Evolutionary conservation across 805 yeast genomes (phyloP).

Genomic region (Pichia kluyveri): DNA sequence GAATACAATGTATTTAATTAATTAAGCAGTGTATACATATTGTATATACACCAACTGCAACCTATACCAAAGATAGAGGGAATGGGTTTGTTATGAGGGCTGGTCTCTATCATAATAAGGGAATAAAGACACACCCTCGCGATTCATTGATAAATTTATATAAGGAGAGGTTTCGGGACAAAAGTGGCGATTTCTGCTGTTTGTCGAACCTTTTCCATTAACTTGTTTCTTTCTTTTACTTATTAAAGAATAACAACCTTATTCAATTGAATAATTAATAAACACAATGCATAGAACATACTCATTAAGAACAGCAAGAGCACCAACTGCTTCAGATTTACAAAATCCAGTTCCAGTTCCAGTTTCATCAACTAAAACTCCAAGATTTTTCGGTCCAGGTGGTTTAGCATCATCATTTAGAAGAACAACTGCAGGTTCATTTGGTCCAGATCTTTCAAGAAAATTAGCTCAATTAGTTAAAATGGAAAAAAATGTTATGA

Average conservation of each 20-base stretch:
- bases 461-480: slow-evolving; percentile 67
- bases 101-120: too few species aligned
- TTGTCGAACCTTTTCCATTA: not conserved
- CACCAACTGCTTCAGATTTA: slow-evolving; percentile 75
- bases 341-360: slow-evolving; percentile 79
- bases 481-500: slow-evolving; percentile 74
- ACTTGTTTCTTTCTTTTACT: too few species aligned
- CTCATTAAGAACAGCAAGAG: slow-evolving; percentile 68
- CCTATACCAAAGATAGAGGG: too few species aligned
- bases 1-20: too few species aligned
- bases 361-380: slow-evolving; percentile 49
- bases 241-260: too few species aligned
- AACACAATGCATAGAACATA: slow-evolving; percentile 70
- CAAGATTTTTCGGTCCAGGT: slow-evolving; percentile 82
- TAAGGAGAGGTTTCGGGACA: too few species aligned
- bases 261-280: too few species aligned
- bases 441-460: slow-evolving; percentile 74
- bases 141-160: too few species aligned
- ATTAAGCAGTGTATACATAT: too few species aligned
- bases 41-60: too few species aligned
- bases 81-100: too few species aligned
- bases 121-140: too few species aligned
- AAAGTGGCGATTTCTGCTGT: not conserved
- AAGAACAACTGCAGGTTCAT: slow-evolving; percentile 65
- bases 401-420: slow-evolving; percentile 40